Conservation (phyloP, 1,284 basidiomycete species). For the Wolfiporia cocos region DNA sequence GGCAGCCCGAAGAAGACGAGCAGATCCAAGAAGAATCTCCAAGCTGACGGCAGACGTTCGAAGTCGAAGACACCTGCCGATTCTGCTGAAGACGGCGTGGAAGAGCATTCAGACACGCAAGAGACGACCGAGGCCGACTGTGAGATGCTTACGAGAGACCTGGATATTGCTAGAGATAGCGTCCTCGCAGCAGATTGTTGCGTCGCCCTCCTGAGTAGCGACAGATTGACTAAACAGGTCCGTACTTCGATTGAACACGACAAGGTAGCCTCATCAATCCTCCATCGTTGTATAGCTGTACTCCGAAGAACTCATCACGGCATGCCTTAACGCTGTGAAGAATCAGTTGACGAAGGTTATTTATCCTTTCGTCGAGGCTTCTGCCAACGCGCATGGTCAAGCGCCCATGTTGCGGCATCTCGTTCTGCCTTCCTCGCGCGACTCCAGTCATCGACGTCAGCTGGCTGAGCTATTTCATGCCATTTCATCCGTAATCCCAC, state of each 20-base stretch:
- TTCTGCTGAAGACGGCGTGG: slow-evolving; percentile 20
- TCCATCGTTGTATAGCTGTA: slow-evolving; percentile 51
- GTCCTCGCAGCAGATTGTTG: slow-evolving; percentile 79
- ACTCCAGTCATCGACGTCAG: slow-evolving; percentile 41
- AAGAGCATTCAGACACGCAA: slow-evolving; percentile 14
- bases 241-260: slow-evolving; percentile 14
- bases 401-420: slow-evolving; percentile 48
- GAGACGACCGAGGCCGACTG: slow-evolving; percentile 44
- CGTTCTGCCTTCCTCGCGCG: slow-evolving; percentile 34
- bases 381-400: slow-evolving; percentile 36
- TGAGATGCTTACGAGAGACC: slow-evolving; percentile 37
- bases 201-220: slow-evolving; percentile 70
- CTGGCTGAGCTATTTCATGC: slow-evolving; percentile 64
- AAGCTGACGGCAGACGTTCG: slow-evolving; percentile 27
- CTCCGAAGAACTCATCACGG: slow-evolving; percentile 86
- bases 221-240: slow-evolving; percentile 81
- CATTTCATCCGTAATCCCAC: slow-evolving; percentile 59
- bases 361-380: slow-evolving; percentile 84
- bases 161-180: slow-evolving; percentile 63
- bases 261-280: not conserved
- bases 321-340: slow-evolving; percentile 74
- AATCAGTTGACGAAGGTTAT: slow-evolving; percentile 75
- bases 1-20: slow-evolving; percentile 27
- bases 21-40: slow-evolving; percentile 34
- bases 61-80: slow-evolving; percentile 23